Conservation (phyloP, 768 basidiomycete genomes). For the Russula brevipes region DNA sequence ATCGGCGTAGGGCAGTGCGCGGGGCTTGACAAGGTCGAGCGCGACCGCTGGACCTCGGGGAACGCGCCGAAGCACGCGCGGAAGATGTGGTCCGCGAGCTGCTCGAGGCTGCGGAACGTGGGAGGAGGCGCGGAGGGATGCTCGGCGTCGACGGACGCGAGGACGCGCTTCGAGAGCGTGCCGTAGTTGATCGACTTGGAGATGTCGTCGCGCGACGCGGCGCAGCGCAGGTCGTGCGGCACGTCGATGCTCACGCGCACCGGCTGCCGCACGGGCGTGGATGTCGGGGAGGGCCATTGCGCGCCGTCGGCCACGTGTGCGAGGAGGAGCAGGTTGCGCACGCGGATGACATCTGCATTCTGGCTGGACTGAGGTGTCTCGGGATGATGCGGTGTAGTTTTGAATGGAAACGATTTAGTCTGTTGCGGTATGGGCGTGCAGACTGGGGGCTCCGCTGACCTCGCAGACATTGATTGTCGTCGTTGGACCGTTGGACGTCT, state of each 20-base stretch:
- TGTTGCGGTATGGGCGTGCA: not conserved
- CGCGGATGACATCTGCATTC: constrained; percentile 36
- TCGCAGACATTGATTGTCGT: not conserved
- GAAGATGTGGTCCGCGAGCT: constrained; percentile 41
- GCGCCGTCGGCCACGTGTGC: constrained; percentile 41
- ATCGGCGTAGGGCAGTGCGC: constrained; percentile 50
- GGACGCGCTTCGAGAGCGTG: constrained; percentile 36
- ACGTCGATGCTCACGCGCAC: constrained; percentile 50
- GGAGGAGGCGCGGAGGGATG: constrained; percentile 12
- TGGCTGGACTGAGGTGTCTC: not conserved
- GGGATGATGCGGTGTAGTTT: not conserved
- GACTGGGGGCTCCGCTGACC: constrained; percentile 4
- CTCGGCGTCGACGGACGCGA: constrained; percentile 25
- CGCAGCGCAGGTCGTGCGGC: constrained; percentile 42
- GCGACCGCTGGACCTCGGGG: constrained; percentile 35
- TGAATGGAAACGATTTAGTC: not conserved
- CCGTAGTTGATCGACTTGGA: constrained; percentile 63
- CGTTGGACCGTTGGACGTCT: too few species aligned
- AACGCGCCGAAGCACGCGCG: constrained; percentile 36
- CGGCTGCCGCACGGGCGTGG: constrained; percentile 42
- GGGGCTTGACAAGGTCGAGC: constrained; percentile 44
- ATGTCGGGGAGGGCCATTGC: constrained; percentile 39
- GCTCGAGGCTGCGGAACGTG: constrained; percentile 42
- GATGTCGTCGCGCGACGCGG: constrained; percentile 52
- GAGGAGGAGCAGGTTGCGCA: constrained; percentile 45